Conservation (phyloP, 2,329 filamentous ascomycete genomes). For the Ophiostoma triangulosporum region DNA sequence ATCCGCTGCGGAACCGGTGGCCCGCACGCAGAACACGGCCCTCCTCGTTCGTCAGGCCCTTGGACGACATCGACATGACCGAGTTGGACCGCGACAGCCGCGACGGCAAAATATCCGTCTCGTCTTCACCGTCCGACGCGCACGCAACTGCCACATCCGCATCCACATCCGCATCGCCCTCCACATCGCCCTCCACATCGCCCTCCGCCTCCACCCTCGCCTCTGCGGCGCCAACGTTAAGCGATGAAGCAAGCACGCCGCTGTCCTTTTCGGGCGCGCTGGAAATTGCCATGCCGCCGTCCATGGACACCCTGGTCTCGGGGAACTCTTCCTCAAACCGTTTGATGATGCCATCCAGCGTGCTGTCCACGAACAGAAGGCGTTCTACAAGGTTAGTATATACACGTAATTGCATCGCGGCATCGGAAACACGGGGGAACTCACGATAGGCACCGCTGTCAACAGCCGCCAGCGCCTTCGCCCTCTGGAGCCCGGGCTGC, state of each 20-base stretch:
- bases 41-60: slow-evolving; percentile 42
- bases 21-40: slow-evolving; percentile 41
- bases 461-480: slow-evolving; percentile 52
- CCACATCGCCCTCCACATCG: not conserved
- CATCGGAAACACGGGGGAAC: slow-evolving; percentile 22
- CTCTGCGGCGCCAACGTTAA: slow-evolving; percentile 6
- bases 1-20: slow-evolving; percentile 40
- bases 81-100: slow-evolving; percentile 39
- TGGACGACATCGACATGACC: slow-evolving; percentile 34
- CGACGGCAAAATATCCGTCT: slow-evolving; percentile 29
- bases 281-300: slow-evolving; percentile 19
- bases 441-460: slow-evolving; percentile 61
- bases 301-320: slow-evolving; percentile 50
- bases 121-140: slow-evolving; percentile 36
- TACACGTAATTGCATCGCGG: no score
- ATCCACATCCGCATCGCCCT: not conserved
- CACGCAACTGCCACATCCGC: slow-evolving; percentile 21
- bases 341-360: slow-evolving; percentile 79
- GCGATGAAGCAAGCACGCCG: slow-evolving; percentile 8
- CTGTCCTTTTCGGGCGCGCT: slow-evolving; percentile 6
- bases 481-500: slow-evolving; percentile 70
- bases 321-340: slow-evolving; percentile 95
- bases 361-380: slow-evolving; percentile 76
- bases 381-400: slow-evolving; percentile 36
- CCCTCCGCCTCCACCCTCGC: no score